These are phyloP conservation scores for Tylopilus subfusipes DNA, from an alignment of 768 basidiomycete species.

Conservation along the genomic window DNA sequence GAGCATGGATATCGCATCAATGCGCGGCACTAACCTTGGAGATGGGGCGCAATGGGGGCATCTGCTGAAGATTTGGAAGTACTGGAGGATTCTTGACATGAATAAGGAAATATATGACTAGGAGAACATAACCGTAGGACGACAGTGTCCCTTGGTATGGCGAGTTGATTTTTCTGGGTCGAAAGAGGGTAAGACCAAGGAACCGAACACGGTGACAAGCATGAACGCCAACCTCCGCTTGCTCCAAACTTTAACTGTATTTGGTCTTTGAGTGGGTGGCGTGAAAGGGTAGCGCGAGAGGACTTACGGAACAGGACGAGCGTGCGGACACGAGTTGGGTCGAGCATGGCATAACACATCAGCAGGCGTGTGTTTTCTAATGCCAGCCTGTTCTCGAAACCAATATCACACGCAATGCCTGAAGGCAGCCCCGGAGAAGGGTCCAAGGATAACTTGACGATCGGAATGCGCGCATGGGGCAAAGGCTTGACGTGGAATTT, in stretches of 20 bases:
- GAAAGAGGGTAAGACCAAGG: slow-evolving; percentile 1
- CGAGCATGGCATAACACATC: slow-evolving; percentile 96
- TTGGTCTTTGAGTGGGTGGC: slow-evolving; percentile 10
- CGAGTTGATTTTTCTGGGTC: slow-evolving; percentile 89
- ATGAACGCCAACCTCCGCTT: slow-evolving; percentile 66
- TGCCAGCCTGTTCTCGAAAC: slow-evolving; percentile 95
- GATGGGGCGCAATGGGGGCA: slow-evolving; percentile 87
- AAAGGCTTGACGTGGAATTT: slow-evolving; percentile 95
- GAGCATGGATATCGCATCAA: slow-evolving; percentile 11
- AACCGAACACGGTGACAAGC: neutral
- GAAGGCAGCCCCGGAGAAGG: slow-evolving; percentile 76
- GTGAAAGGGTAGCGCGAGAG: slow-evolving; percentile 12
- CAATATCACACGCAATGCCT: slow-evolving; percentile 97
- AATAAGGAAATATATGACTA: slow-evolving; percentile 96
- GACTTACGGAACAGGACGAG: slow-evolving; percentile 94
- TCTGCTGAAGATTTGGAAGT: slow-evolving; percentile 92
- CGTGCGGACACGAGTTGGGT: slow-evolving; percentile 89
- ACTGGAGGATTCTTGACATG: slow-evolving; percentile 98
- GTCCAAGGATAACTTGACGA: slow-evolving; percentile 93
- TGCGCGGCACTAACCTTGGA: slow-evolving; percentile 50
- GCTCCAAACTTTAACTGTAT: slow-evolving; percentile 95
- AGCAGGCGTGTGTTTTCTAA: slow-evolving; percentile 95
- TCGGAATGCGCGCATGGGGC: slow-evolving; percentile 96
- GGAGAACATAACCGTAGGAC: slow-evolving; percentile 95
- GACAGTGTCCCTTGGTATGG: slow-evolving; percentile 96